phyloP scores from a whole-genome alignment of 768 basidiomycete genomes.

The Cubamyces sp. region DNA sequence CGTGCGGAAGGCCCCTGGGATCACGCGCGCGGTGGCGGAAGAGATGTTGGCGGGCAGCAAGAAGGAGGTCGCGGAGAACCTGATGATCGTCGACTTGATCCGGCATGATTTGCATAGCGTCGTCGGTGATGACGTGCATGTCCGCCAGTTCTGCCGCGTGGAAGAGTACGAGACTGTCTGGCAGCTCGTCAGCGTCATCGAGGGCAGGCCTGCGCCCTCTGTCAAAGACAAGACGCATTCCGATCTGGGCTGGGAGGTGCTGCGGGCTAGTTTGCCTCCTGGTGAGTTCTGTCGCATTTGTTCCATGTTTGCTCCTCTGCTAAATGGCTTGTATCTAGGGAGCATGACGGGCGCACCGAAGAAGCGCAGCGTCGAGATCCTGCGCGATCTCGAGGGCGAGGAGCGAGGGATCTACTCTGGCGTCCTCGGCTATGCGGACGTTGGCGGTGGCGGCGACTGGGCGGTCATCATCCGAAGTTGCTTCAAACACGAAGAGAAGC shows the following conservation, averaged over 20 bases:
- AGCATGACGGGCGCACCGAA: constrained; percentile 99
- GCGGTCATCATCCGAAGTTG: constrained; percentile 94
- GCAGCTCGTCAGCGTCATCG: constrained; percentile 94
- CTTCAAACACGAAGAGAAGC: constrained; percentile 64
- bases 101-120: constrained; percentile 88
- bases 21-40: constrained; percentile 69
- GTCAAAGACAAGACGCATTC: constrained; percentile 30
- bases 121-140: constrained; percentile 79
- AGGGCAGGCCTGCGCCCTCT: constrained; percentile 55
- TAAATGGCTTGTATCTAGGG: constrained; percentile 46
- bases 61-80: constrained; percentile 95
- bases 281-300: constrained; percentile 49
- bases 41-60: constrained; percentile 61
- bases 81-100: constrained; percentile 98
- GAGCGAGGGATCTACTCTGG: constrained; percentile 88
- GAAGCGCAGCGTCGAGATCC: constrained; percentile 88
- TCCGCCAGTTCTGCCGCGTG: constrained; percentile 83
- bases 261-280: constrained; percentile 82
- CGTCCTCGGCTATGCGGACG: constrained; percentile 90
- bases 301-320: background rate
- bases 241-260: constrained; percentile 76
- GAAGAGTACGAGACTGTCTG: constrained; percentile 95
- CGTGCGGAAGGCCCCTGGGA: constrained; percentile 66
- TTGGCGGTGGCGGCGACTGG: constrained; percentile 89
- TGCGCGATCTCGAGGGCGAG: constrained; percentile 75